Evolutionary conservation across 176 grass and related monocot genomes (phyloP).

Genomic region (Phoenix roebelenii): DNA sequence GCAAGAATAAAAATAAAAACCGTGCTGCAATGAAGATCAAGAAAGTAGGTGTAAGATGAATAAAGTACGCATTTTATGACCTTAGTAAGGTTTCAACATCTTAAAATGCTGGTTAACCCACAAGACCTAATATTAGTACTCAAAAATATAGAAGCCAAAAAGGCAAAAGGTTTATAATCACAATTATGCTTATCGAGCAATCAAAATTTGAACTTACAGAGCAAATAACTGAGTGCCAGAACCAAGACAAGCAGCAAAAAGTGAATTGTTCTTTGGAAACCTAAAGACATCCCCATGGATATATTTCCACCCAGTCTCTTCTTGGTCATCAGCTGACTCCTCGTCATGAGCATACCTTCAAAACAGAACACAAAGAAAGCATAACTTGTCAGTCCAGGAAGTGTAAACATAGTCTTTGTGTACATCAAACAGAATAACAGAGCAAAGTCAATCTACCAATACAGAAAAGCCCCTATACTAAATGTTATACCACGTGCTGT

Average conservation of each 20-base stretch:
- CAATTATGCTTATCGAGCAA: too few relatives aligned
- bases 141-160: too few relatives aligned
- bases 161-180: too few relatives aligned
- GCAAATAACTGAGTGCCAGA: conserved; percentile 90
- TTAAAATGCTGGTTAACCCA: too few relatives aligned
- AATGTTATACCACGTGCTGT: too few relatives aligned
- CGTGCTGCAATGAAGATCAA: conserved; percentile 38
- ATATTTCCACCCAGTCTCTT: conserved; percentile 98
- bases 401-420: too few relatives aligned
- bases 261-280: conserved; percentile 78
- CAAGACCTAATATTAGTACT: too few relatives aligned
- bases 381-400: background rate
- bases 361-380: conserved; percentile 3
- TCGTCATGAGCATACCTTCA: conserved; percentile 95
- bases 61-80: too few relatives aligned
- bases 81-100: too few relatives aligned
- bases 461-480: too few relatives aligned
- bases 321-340: conserved; percentile 87
- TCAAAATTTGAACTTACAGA: conserved; percentile 40
- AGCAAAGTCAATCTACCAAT: too few relatives aligned
- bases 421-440: too few relatives aligned
- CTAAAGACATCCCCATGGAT: conserved; percentile 95
- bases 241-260: conserved; percentile 89
- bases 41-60: background rate
- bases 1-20: conserved; percentile 96